A percentile compares a stretch with the other conserved stretches of the same genome.
Evolutionary conservation across 805 yeast genomes (phyloP).

Genomic region (Sugiyamaella qingdaonensis): DNA sequence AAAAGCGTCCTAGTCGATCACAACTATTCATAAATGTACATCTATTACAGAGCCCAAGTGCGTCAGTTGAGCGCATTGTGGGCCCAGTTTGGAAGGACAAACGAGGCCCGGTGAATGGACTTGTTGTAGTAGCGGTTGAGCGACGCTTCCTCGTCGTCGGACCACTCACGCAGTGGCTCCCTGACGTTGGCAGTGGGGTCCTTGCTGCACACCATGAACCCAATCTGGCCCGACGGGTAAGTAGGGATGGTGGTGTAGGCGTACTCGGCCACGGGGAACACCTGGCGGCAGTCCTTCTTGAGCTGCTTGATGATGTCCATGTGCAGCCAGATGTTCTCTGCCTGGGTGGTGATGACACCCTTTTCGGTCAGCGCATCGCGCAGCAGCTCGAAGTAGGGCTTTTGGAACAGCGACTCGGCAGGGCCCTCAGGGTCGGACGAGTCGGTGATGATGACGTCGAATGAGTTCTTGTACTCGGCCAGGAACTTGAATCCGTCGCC

Average conservation of each 20-base stretch:
- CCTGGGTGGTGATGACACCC: constrained; percentile 76
- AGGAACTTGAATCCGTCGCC: constrained; percentile 83
- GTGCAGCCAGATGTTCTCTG: constrained; percentile 93
- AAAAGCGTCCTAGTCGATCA: no score
- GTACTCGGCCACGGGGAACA: constrained; percentile 89
- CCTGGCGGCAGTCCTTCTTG: constrained; percentile 73
- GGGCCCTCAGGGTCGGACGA: constrained; percentile 96
- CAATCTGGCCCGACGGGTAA: constrained; percentile 95
- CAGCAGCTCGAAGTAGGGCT: constrained; percentile 67
- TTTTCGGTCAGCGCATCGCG: constrained; percentile 55
- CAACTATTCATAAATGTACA: no score
- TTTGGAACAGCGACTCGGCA: constrained; percentile 83
- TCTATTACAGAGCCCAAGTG: no score
- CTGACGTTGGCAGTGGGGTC: constrained; percentile 59
- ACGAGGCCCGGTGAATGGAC: constrained; percentile 81
- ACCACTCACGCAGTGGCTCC: constrained; percentile 63
- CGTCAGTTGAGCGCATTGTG: constrained; percentile 42
- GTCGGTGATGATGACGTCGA: constrained; percentile 84
- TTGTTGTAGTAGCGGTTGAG: constrained; percentile 78
- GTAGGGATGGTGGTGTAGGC: constrained; percentile 94
- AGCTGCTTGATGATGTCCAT: constrained; percentile 76
- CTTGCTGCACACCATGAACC: constrained; percentile 95
- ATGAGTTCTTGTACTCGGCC: constrained; percentile 46
- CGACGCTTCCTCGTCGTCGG: constrained; percentile 57
- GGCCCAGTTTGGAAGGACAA: constrained; percentile 91